These are phyloP conservation scores for Globisporangium yorkense DNA, from an alignment of 352 stramenopile genomes.

Conservation along the genomic window DNA sequence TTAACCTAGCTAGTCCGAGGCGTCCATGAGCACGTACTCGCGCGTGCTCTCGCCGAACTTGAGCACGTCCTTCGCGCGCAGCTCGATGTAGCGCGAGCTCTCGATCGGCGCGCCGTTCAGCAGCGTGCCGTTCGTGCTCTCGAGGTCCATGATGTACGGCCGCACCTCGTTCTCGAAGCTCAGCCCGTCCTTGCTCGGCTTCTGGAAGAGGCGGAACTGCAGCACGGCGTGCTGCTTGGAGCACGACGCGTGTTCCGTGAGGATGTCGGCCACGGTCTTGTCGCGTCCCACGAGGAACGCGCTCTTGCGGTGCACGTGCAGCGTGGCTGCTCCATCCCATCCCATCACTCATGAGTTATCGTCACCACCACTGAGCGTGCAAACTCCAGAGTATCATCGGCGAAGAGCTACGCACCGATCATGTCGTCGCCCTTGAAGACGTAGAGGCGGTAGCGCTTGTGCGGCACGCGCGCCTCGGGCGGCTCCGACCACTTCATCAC, in stretches of 20 bases:
- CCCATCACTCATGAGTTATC: neutral
- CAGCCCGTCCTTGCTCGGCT: slow-evolving; percentile 49
- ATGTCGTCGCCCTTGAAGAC: slow-evolving; percentile 93
- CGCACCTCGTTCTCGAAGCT: slow-evolving; percentile 58
- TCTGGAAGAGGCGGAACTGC: slow-evolving; percentile 90
- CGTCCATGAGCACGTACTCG: slow-evolving; percentile 96
- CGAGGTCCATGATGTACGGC: slow-evolving; percentile 98
- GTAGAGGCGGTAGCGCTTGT: slow-evolving; percentile 94
- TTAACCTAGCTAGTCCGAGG: slow-evolving; percentile 14
- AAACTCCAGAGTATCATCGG: neutral
- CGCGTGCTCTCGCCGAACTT: slow-evolving; percentile 95
- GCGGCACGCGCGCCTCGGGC: slow-evolving; percentile 89
- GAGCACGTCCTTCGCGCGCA: slow-evolving; percentile 94
- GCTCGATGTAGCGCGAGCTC: slow-evolving; percentile 94
- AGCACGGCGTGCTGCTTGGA: slow-evolving; percentile 98
- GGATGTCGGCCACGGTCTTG: slow-evolving; percentile 92
- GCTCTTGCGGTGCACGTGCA: slow-evolving; percentile 95
- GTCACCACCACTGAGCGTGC: neutral
- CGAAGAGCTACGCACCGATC: slow-evolving; percentile 39
- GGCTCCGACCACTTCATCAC: slow-evolving; percentile 98
- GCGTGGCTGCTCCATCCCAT: slow-evolving; percentile 54
- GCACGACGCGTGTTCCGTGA: slow-evolving; percentile 92
- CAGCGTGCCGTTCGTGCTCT: slow-evolving; percentile 97
- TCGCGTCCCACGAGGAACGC: slow-evolving; percentile 94
- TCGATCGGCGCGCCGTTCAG: slow-evolving; percentile 95